Evolutionary conservation across 176 grass and related monocot genomes (phyloP), one percentile per base, ranked within the genome.

Genomic region (Canna indica): DNA sequence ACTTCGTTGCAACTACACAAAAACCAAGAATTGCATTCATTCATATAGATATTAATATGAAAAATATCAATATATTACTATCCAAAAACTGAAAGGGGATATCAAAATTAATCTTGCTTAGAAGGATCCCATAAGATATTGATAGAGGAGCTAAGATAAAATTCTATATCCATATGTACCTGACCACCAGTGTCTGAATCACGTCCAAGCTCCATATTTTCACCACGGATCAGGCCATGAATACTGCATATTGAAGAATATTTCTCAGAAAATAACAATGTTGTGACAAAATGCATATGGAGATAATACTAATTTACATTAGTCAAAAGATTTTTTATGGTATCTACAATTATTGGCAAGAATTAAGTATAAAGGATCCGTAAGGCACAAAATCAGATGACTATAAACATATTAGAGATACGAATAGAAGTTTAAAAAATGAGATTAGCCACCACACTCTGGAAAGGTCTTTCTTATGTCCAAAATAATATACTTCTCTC

Each of bases 171-270:
- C 22, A 11, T 31, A 68, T 14, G 20, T 90, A 90, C 88, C 83
- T 90, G 88, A 42, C 88, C 88, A 79, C 88, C 88, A 18, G 88
- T 90, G 76, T 90, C 83, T 59, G 88, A 90, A 90, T 90, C 88
- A 67, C 88, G 81, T 10, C 88, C 88, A 76, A 90, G 88, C 81
- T 90, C 88, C 88, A 90, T 90, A 70, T 90, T 83, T 73, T 90
- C 88, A 74, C 88, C 83, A 75, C 88, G 83, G 69, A 90, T 85
- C 69, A 90, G 75, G 79, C 88, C 88, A 79, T 90, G 88, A 79
- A 90, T 64, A 57, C 88, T 90, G 81, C 62, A 73, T 30, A 16
- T 61, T 3, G 39, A 64, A 54, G 36, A 72, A 42, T 50, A 18
- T 61, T 10, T 14, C 69, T 76, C 79, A 63, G 26, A 85, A n/a